phyloP scores from a whole-genome alignment of 352 stramenopile genomes.

The Phytophthora sp. region DNA sequence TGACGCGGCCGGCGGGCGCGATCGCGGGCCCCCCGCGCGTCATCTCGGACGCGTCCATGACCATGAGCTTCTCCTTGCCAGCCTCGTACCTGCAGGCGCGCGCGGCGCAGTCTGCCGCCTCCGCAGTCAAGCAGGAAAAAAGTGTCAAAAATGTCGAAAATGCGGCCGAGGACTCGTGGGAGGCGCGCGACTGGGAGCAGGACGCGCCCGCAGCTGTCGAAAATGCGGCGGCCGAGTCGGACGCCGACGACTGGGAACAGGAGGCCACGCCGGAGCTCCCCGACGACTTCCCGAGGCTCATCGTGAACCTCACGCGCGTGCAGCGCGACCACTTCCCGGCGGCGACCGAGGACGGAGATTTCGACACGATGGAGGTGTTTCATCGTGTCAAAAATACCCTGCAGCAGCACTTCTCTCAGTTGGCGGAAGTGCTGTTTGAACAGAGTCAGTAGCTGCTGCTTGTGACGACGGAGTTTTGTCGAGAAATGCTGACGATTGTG shows the following conservation, averaged over 20 bases:
- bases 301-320: constrained; percentile 69
- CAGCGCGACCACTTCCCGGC: constrained; percentile 59
- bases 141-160: constrained; percentile 9
- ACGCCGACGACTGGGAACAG: constrained; percentile 45
- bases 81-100: constrained; percentile 21
- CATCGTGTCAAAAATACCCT: constrained; percentile 56
- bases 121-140: constrained; percentile 6
- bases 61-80: constrained; percentile 51
- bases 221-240: not conserved
- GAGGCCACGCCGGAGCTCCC: constrained; percentile 45
- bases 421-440: constrained; percentile 73
- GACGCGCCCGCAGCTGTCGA: not conserved
- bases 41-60: constrained; percentile 49
- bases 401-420: constrained; percentile 59
- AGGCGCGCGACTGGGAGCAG: constrained; percentile 53
- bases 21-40: constrained; percentile 27
- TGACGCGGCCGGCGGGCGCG: constrained; percentile 35
- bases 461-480: not conserved
- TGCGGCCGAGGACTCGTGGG: constrained; percentile 41
- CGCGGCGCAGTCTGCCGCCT: not conserved
- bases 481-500: not conserved
- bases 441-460: constrained; percentile 42
- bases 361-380: constrained; percentile 45
- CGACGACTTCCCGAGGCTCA: constrained; percentile 72
- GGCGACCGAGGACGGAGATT: constrained; percentile 22